Evolutionary conservation across 2,329 filamentous ascomycete genomes (phyloP).

Genomic region (Aspergillus caelatus): DNA sequence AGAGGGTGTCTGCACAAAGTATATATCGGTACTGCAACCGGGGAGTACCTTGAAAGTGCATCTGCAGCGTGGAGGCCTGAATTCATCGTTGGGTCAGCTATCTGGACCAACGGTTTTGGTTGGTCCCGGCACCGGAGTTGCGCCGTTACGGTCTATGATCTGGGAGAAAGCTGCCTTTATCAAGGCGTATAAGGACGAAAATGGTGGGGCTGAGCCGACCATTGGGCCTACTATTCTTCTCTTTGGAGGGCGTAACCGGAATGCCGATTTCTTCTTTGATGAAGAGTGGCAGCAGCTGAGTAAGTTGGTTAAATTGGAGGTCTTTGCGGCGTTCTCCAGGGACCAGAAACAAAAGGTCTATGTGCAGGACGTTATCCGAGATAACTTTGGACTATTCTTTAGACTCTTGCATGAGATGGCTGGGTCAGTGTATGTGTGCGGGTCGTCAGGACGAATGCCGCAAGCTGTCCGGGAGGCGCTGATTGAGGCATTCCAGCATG

Average conservation of each 20-base stretch:
- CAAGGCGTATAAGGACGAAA: conserved; percentile 32
- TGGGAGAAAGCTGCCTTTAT: conserved; percentile 64
- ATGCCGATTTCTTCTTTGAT: conserved; percentile 79
- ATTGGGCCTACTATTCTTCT: conserved; percentile 65
- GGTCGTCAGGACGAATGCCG: conserved; percentile 70
- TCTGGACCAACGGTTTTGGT: conserved; percentile 71
- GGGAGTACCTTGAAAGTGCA: conserved; percentile 64
- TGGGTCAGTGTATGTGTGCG: conserved; percentile 57
- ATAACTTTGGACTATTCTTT: conserved; percentile 54
- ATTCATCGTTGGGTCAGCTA: conserved; percentile 50
- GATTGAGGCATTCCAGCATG: conserved; percentile 59
- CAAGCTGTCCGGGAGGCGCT: conserved; percentile 68
- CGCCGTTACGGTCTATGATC: conserved; percentile 80
- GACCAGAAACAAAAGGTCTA: conserved; percentile 69
- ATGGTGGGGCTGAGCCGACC: conserved; percentile 30
- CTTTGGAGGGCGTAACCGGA: conserved; percentile 78
- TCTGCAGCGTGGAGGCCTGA: conserved; percentile 57
- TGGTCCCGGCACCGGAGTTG: conserved; percentile 83
- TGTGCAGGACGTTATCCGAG: conserved; percentile 65
- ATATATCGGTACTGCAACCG: conserved; percentile 67
- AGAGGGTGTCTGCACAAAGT: conserved; percentile 87
- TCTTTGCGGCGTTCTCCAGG: conserved; percentile 70
- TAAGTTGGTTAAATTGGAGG: conserved; percentile 49
- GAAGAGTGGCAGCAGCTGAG: conserved; percentile 68
- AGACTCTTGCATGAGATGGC: conserved; percentile 53